Evolutionary conservation across 768 basidiomycete genomes (phyloP), one percentile per base, ranked within the genome.

Genomic region (Naematelia encephala): DNA sequence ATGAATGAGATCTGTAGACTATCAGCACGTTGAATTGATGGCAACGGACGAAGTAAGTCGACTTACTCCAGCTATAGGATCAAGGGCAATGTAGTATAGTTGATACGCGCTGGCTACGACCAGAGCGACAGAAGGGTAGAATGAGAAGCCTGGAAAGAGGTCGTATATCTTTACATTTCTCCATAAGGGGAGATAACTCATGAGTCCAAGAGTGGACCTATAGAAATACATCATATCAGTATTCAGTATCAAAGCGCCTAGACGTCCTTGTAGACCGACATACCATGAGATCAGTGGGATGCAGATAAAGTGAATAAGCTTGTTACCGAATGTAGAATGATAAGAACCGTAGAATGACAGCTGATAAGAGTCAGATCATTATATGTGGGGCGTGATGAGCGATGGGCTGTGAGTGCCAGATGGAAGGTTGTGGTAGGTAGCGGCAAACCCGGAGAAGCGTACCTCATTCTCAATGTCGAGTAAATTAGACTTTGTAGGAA

Each of bases 311-410:
- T 98, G 94, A 62, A 97, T 90, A 55, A 82, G 77, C 64, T 97
- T 79, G 75, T 98, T 98, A 62, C 85, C 78, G 25, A 84, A 84
- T 75, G 94, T 87, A 14, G 85, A 81, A 77, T 96, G 92, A 78
- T 96, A 96, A 51, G 91, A 87, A 19, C 90, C 91, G 75, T 97
- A 97, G 81, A 94, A 94, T 23, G 86, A 81, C 71, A 97, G 82
- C 91, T 96, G 61, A n/a, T 42, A 50, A 21, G 43, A 12, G 34
- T 50, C 30, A 42, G 2, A 5, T 14, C 34, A 16, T 8, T 39
- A 8, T 16, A 39, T 8, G 34, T 39, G 16, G 8, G 34, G 8
- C n/a, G n/a, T 39, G 34, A 16, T 39, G 34, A 39, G 34, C 34
- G 16, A 39, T n/a, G n/a, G n/a, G n/a, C n/a, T n/a, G n/a, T n/a